Evolutionary conservation across 768 basidiomycete species (phyloP).

Genomic region (Sporobolomyces pararoseus): DNA sequence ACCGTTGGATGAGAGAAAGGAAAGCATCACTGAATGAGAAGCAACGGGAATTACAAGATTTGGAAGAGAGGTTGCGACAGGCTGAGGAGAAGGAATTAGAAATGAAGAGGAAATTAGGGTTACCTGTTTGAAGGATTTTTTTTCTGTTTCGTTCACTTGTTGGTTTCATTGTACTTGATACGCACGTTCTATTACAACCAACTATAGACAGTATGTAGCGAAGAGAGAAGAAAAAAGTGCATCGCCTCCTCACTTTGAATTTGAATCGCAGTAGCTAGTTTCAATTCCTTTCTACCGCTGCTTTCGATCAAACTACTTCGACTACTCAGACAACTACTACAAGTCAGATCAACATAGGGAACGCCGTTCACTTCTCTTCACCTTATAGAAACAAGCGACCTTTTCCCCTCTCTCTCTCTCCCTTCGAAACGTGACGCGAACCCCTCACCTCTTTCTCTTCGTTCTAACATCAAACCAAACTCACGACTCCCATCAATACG

Average conservation of each 20-base stretch:
- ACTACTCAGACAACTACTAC: too few species aligned
- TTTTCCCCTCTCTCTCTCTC: too few species aligned
- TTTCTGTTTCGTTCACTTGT: too few species aligned
- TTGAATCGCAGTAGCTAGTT: too few species aligned
- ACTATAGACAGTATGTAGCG: neutral
- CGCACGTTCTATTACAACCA: neutral
- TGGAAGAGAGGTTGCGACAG: neutral
- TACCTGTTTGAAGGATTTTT: neutral
- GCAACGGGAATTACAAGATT: neutral
- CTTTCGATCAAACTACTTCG: too few species aligned
- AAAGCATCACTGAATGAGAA: constrained; percentile 7
- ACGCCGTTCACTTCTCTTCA: too few species aligned
- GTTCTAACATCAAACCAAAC: neutral
- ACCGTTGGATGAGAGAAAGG: neutral
- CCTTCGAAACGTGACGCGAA: too few species aligned
- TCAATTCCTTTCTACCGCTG: too few species aligned
- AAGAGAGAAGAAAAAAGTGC: neutral
- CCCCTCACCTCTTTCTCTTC: too few species aligned
- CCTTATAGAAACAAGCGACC: too few species aligned
- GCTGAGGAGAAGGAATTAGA: neutral
- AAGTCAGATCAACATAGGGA: too few species aligned
- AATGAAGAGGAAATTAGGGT: neutral
- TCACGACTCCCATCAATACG: neutral
- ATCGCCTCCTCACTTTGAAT: too few species aligned
- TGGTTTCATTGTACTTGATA: neutral